phyloP scores from a whole-genome alignment of 2,329 filamentous ascomycete genomes.

The Botrytis fragariae region DNA sequence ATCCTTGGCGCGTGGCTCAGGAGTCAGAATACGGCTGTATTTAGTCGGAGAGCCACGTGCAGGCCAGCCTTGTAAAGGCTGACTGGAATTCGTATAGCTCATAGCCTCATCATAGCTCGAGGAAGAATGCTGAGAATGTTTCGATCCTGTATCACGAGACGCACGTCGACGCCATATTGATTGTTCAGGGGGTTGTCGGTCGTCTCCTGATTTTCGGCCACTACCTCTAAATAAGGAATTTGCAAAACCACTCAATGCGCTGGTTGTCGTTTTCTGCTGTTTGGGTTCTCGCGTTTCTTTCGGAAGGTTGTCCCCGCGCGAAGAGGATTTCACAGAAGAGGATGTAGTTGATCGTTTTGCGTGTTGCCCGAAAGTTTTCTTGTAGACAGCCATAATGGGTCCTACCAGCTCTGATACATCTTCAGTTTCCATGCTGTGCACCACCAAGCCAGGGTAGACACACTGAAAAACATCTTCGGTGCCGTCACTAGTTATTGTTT shows the following conservation, averaged over 20 bases:
- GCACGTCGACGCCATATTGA: not conserved
- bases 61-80: too few relatives aligned
- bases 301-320: not conserved
- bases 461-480: not conserved
- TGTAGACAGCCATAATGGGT: not conserved
- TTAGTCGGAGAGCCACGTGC: too few relatives aligned
- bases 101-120: too few relatives aligned
- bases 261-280: not conserved
- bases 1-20: too few relatives aligned
- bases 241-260: not conserved
- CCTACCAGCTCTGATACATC: not conserved
- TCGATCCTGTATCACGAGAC: not conserved
- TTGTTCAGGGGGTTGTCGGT: not conserved
- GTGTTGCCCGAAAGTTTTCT: not conserved
- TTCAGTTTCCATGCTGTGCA: not conserved
- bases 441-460: not conserved
- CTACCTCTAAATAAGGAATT: too few relatives aligned
- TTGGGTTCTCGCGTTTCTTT: not conserved
- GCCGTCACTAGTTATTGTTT: not conserved
- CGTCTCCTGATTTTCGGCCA: not conserved
- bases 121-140: too few relatives aligned
- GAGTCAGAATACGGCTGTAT: too few relatives aligned
- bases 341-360: not conserved
- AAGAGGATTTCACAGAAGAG: not conserved
- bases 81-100: too few relatives aligned